Conservation (phyloP, 106 monocot species). For the Dioscorea dumetorum region DNA sequence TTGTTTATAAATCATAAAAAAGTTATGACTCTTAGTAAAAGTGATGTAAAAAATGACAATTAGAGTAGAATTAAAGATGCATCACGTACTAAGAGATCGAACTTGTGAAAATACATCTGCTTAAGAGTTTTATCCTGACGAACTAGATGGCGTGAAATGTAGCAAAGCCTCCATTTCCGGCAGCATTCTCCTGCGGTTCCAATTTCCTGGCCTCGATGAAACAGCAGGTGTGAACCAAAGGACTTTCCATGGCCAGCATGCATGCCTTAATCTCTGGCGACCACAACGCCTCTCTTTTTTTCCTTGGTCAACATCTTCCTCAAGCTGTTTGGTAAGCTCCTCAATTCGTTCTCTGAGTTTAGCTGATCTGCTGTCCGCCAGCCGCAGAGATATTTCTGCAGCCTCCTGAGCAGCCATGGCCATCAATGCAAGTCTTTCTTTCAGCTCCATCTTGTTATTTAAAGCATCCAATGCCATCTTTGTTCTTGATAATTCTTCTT, state of each 20-base stretch:
- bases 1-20: no score
- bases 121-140: no score
- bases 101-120: no score
- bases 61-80: no score
- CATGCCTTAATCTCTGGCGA: slow-evolving; percentile 26
- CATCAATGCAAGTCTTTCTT: slow-evolving; percentile 47
- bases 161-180: slow-evolving; percentile 50
- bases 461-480: slow-evolving; percentile 22
- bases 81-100: no score
- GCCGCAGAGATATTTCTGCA: slow-evolving; percentile 41
- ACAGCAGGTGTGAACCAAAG: slow-evolving; percentile 13
- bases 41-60: no score
- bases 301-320: slow-evolving; percentile 30
- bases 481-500: slow-evolving; percentile 36
- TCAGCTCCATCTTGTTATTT: slow-evolving; percentile 41
- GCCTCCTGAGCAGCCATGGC: slow-evolving; percentile 80
- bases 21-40: no score
- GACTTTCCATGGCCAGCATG: slow-evolving; percentile 62
- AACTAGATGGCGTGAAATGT: not conserved
- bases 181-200: slow-evolving; percentile 15
- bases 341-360: slow-evolving; percentile 39
- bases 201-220: not conserved
- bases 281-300: slow-evolving; percentile 11
- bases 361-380: slow-evolving; percentile 53
- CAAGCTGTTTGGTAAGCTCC: slow-evolving; percentile 50